Evolutionary conservation across 805 yeast species (phyloP).

Genomic region (Zygosaccharomyces rouxii): DNA sequence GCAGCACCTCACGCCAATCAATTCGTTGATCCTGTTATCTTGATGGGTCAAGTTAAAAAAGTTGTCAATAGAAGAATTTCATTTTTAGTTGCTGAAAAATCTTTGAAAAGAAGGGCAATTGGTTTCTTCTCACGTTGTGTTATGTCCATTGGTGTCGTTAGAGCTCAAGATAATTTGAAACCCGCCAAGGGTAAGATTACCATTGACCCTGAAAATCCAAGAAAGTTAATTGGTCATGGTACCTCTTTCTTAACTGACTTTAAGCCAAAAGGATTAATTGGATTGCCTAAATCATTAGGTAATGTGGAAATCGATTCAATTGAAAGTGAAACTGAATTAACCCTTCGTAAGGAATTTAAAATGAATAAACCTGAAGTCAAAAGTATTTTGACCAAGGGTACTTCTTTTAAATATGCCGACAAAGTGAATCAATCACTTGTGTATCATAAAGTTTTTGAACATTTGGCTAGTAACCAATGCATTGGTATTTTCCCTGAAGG

Average conservation of each 20-base stretch:
- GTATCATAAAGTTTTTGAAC: constrained; percentile 79
- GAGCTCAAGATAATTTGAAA: constrained; percentile 83
- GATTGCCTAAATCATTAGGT: constrained; percentile 75
- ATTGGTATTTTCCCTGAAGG: constrained; percentile 97
- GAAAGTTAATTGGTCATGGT: constrained; percentile 55
- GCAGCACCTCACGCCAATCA: constrained; percentile 98
- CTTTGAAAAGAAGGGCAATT: constrained; percentile 59
- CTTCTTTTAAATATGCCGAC: constrained; percentile 65
- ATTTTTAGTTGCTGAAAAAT: constrained; percentile 80
- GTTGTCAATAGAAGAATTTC: constrained; percentile 66
- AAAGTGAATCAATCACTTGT: constrained; percentile 84
- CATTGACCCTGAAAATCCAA: constrained; percentile 50
- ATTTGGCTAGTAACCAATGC: constrained; percentile 72
- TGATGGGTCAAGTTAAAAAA: constrained; percentile 73
- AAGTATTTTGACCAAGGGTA: constrained; percentile 46
- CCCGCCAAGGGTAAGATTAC: constrained; percentile 63
- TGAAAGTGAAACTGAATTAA: constrained; percentile 65
- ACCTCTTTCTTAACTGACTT: constrained; percentile 65
- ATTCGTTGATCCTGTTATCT: constrained; percentile 71
- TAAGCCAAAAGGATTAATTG: constrained; percentile 59
- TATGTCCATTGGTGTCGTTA: constrained; percentile 81
- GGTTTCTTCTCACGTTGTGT: constrained; percentile 75
- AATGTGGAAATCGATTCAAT: constrained; percentile 65
- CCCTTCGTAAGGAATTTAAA: constrained; percentile 66
- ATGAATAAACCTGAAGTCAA: constrained; percentile 40